phyloP scores from a whole-genome alignment of 1,284 basidiomycete genomes.

The Anthracocystis panici-leucophaei region DNA sequence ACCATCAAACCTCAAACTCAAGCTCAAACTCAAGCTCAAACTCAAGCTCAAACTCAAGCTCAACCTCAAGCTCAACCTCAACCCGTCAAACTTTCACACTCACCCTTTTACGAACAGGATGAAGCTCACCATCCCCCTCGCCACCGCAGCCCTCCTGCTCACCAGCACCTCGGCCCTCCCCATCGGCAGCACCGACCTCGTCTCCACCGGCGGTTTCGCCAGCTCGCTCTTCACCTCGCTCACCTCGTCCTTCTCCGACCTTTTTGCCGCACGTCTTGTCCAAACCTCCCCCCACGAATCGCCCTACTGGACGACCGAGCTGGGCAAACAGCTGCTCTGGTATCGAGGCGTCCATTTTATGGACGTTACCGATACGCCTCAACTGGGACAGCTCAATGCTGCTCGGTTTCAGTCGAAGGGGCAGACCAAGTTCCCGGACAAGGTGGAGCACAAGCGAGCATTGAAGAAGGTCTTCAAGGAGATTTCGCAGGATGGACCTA shows the following conservation, averaged over 20 bases:
- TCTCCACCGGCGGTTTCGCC: constrained; percentile 25
- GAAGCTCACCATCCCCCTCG: constrained; percentile 41
- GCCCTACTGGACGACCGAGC: constrained; percentile 63
- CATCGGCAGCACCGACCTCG: constrained; percentile 4
- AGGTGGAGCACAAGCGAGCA: constrained; percentile 30
- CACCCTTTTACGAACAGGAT: constrained; percentile 1
- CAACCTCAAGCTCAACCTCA: not conserved
- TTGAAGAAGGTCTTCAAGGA: constrained; percentile 47
- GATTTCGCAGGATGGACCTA: constrained; percentile 53
- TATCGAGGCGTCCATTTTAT: constrained; percentile 54
- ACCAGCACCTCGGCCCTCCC: constrained; percentile 19
- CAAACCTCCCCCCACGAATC: constrained; percentile 33
- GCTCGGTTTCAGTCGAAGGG: constrained; percentile 1
- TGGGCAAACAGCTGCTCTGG: constrained; percentile 56
- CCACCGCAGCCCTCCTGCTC: constrained; percentile 17
- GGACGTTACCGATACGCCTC: constrained; percentile 58
- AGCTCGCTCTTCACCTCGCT: constrained; percentile 20
- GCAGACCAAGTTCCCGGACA: constrained; percentile 41
- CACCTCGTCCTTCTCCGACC: constrained; percentile 18
- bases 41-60: not conserved
- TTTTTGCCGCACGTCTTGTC: constrained; percentile 36
- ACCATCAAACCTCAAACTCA: not conserved
- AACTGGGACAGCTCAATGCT: constrained; percentile 35
- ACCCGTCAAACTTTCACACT: not conserved
- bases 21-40: not conserved